Base-by-base conservation (phyloP, 2,329 filamentous ascomycete genomes). In the Colletotrichum sp. region DNA sequence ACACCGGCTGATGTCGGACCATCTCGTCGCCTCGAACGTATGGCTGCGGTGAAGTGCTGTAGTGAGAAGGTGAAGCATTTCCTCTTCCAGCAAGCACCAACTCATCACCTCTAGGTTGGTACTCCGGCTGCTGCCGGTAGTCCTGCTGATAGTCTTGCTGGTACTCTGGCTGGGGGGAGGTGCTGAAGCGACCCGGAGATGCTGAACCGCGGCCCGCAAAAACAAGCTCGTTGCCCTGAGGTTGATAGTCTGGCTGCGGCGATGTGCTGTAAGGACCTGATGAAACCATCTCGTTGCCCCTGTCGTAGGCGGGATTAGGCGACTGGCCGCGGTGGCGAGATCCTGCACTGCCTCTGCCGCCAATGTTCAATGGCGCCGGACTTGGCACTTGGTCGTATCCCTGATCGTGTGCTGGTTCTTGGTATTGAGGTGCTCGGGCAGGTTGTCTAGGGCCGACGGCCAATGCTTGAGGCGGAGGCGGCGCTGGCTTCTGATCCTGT, bases 341-440 rank as follows among this genome's bases (percentile, higher is more conserved):
- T 24, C 64, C 65, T 10, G 81, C 82, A 77, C 81, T 85, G 34
- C 80, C 80, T 55, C 85, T 83, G 14, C 83, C 81, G 24, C 83
- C 82, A n/a, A 90, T 75, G 71, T 85, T 87, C 68, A 90, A 80
- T 2, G 89, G 86, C 2, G 87, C 87, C 14, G 89, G 86, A 26
- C 84, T 88, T 2, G 85, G 80, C 4, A 79, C 82, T 39, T 83
- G 80, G 14, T 87, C 84, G 72, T 86, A 89, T 4, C 82, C 70
- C 21, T 67, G 73, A 9, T 75, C 64, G 4, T 73, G 57, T 26
- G 39, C 84, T 67, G 81, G 77, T 64, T 88, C 86, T 28, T 87
- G 85, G n/a, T 82, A 82, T 68, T 82, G 81, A 7, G 79, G 72
- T 57, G 79, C 69, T 32, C 67, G 64, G 2, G 70, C 30, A 6